These are phyloP conservation scores for Fusarium proliferatum DNA, from an alignment of 2,329 filamentous ascomycete species.

Conservation along the genomic window DNA sequence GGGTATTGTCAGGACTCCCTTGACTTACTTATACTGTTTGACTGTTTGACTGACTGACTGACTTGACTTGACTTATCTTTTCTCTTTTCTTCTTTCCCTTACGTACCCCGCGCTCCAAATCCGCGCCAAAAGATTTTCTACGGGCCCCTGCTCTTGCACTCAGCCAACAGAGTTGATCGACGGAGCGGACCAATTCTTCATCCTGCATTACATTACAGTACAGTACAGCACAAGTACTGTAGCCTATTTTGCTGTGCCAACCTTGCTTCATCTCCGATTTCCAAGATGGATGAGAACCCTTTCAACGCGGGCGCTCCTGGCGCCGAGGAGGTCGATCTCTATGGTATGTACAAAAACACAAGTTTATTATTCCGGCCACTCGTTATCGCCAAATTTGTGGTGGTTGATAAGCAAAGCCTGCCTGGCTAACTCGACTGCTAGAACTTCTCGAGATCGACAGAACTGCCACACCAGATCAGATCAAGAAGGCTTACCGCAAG, in stretches of 20 bases:
- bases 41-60: background rate
- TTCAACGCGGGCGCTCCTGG: slow-evolving; percentile 43
- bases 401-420: slow-evolving; percentile 5
- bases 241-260: slow-evolving; percentile 13
- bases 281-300: slow-evolving; percentile 41
- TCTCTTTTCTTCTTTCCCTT: background rate
- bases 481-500: slow-evolving; percentile 97
- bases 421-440: slow-evolving; percentile 51
- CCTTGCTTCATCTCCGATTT: slow-evolving; percentile 5
- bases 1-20: background rate
- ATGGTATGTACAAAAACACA: slow-evolving; percentile 58
- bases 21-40: too few relatives aligned
- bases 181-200: slow-evolving; percentile 43
- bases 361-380: background rate
- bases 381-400: background rate
- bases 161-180: slow-evolving; percentile 34
- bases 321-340: slow-evolving; percentile 67
- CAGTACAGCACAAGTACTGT: slow-evolving; percentile 16
- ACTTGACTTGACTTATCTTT: background rate
- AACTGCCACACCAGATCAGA: slow-evolving; percentile 78
- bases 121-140: slow-evolving; percentile 44
- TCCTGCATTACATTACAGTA: slow-evolving; percentile 42
- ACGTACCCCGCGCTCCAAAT: slow-evolving; percentile 40
- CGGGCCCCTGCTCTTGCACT: slow-evolving; percentile 24
- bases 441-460: slow-evolving; percentile 83